Evolutionary conservation across 495 filamentous ascomycete genomes (phyloP).

Genomic region (Tuber melanosporum): DNA sequence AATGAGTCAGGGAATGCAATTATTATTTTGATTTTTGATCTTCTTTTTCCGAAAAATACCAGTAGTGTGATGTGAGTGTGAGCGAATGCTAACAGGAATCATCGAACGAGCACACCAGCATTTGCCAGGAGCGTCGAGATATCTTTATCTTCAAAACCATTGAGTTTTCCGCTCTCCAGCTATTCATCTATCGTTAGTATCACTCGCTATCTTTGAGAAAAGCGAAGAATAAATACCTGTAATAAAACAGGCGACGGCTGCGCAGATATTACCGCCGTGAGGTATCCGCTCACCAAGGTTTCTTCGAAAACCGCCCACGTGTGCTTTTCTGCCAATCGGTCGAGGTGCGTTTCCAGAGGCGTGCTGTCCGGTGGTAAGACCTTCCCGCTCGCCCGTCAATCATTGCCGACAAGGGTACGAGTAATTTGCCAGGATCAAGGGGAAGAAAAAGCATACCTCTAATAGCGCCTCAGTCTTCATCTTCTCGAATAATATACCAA

Average conservation of each 20-base stretch:
- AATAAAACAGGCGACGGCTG: slow-evolving; percentile 29
- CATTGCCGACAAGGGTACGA: background rate
- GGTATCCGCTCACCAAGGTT: slow-evolving; percentile 24
- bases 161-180: slow-evolving; percentile 35
- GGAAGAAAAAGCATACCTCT: slow-evolving; percentile 20
- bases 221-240: slow-evolving; percentile 12
- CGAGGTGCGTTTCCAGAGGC: slow-evolving; percentile 32
- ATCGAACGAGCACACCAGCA: slow-evolving; percentile 17
- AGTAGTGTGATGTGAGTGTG: background rate
- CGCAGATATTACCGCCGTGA: slow-evolving; percentile 17
- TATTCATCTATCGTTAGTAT: slow-evolving; percentile 13
- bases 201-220: background rate
- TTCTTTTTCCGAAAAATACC: background rate
- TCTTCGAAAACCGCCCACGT: slow-evolving; percentile 37
- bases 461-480: slow-evolving; percentile 25
- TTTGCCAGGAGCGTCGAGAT: slow-evolving; percentile 29
- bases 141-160: slow-evolving; percentile 34
- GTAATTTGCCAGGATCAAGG: background rate
- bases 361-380: slow-evolving; percentile 18
- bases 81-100: background rate
- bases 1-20: background rate
- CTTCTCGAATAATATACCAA: slow-evolving; percentile 28
- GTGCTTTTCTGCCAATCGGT: slow-evolving; percentile 24
- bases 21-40: background rate
- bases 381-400: slow-evolving; percentile 6